A percentile compares a stretch with the other conserved stretches of the same genome.
These are phyloP conservation scores for Globisporangium canariense DNA, from an alignment of 352 stramenopile genomes.

Conservation along the genomic window DNA sequence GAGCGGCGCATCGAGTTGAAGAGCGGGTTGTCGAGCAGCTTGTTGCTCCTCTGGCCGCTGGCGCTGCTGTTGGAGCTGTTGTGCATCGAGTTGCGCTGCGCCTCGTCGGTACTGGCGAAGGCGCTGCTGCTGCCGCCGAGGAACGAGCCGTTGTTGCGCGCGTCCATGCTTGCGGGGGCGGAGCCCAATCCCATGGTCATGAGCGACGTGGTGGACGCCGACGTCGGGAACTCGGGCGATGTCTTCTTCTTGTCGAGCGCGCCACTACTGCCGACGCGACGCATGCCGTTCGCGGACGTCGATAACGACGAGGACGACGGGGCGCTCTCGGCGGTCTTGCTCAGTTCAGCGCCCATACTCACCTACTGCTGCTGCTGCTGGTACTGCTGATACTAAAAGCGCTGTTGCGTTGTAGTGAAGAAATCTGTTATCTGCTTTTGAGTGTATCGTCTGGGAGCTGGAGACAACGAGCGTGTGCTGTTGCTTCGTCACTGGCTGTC, in stretches of 20 bases:
- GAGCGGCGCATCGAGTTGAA: slow-evolving; percentile 58
- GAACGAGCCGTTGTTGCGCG: slow-evolving; percentile 18
- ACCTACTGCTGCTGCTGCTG: slow-evolving; percentile 2
- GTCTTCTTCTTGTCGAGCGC: slow-evolving; percentile 45
- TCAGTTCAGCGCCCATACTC: slow-evolving; percentile 68
- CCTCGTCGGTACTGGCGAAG: neutral
- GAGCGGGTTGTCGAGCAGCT: slow-evolving; percentile 35
- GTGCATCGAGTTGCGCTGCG: slow-evolving; percentile 23
- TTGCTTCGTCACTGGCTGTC: neutral
- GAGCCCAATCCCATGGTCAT: slow-evolving; percentile 32
- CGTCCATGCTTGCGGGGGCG: neutral
- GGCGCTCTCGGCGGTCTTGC: slow-evolving; percentile 33
- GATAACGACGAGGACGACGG: slow-evolving; percentile 19
- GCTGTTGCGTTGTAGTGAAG: slow-evolving; percentile 4
- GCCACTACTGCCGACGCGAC: slow-evolving; percentile 67
- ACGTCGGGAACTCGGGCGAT: slow-evolving; percentile 34
- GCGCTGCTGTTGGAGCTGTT: slow-evolving; percentile 44
- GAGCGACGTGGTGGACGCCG: slow-evolving; percentile 54
- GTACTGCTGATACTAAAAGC: neutral
- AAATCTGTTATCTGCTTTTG: neutral
- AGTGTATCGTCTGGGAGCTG: neutral
- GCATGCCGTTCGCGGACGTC: slow-evolving; percentile 30
- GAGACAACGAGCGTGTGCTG: neutral
- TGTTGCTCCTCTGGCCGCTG: slow-evolving; percentile 41
- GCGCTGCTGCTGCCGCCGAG: slow-evolving; percentile 2